Evolutionary conservation across 1,284 basidiomycete species (phyloP).

Genomic region (Gomphus bonarii): DNA sequence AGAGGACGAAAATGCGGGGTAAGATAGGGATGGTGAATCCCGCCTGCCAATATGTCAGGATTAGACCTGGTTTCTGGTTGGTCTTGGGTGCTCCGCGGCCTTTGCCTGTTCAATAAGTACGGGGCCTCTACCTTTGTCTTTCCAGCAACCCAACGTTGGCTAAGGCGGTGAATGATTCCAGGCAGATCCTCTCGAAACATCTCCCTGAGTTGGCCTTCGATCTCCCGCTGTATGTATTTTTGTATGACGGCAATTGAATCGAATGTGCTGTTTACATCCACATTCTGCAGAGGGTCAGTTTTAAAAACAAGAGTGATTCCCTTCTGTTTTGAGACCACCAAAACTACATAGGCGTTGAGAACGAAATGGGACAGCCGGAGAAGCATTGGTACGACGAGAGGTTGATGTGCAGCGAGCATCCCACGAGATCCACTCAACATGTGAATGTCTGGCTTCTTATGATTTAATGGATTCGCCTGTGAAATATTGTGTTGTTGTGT

Average conservation of each 20-base stretch:
- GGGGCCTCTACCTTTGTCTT: slow-evolving; percentile 71
- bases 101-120: slow-evolving; percentile 45
- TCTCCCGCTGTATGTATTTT: slow-evolving; percentile 93
- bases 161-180: slow-evolving; percentile 92
- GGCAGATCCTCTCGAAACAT: slow-evolving; percentile 98
- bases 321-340: slow-evolving; percentile 94
- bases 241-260: slow-evolving; percentile 98
- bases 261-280: slow-evolving; percentile 96
- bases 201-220: slow-evolving; percentile 92
- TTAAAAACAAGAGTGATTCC: slow-evolving; percentile 99
- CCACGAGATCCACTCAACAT: slow-evolving; percentile 66
- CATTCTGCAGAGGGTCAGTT: slow-evolving; percentile 96
- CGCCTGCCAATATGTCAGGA: slow-evolving; percentile 19
- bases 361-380: slow-evolving; percentile 92
- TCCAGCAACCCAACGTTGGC: slow-evolving; percentile 83
- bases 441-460: slow-evolving; percentile 76
- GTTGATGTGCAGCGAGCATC: slow-evolving; percentile 87
- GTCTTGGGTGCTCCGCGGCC: slow-evolving; percentile 24
- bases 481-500: not conserved
- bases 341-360: slow-evolving; percentile 92
- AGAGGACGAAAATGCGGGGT: slow-evolving; percentile 7
- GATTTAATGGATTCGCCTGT: slow-evolving; percentile 91
- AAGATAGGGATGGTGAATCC: slow-evolving; percentile 19
- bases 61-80: slow-evolving; percentile 23
- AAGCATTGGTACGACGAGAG: slow-evolving; percentile 95